A percentile compares a stretch with the other conserved stretches of the same genome.
These are phyloP conservation scores for Caloboletus firmus DNA, from an alignment of 1,284 basidiomycete species.

Conservation along the genomic window DNA sequence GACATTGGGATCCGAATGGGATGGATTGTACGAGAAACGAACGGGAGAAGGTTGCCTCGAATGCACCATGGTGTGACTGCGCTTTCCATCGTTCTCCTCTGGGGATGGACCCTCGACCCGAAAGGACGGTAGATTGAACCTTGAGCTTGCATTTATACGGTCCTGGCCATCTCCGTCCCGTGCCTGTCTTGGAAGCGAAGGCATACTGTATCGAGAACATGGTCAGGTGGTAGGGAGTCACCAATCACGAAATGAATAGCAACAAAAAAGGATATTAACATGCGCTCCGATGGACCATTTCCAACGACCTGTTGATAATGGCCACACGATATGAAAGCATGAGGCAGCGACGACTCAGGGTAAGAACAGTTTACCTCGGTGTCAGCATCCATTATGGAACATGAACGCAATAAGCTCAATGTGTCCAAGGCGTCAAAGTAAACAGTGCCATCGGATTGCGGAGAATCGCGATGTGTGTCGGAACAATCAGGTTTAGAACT, in stretches of 20 bases:
- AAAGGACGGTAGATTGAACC: conserved; percentile 23
- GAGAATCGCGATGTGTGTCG: conserved; percentile 1
- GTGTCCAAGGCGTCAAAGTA: conserved; percentile 29
- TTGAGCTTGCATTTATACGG: conserved; percentile 10
- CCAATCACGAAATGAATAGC: conserved; percentile 4
- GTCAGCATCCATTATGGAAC: conserved; percentile 3
- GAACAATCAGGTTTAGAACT: background rate
- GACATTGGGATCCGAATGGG: background rate
- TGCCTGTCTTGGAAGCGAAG: conserved; percentile 11
- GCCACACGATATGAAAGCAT: conserved; percentile 7
- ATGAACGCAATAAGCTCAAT: conserved; percentile 3
- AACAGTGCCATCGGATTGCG: conserved; percentile 18
- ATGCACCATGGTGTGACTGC: background rate
- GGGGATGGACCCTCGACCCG: conserved; percentile 21
- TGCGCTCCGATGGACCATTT: conserved; percentile 12
- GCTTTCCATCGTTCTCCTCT: background rate
- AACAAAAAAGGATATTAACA: conserved; percentile 20
- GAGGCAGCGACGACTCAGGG: background rate
- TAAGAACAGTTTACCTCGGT: conserved; percentile 9
- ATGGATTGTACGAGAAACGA: background rate
- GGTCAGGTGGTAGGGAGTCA: conserved; percentile 14
- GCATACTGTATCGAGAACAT: conserved; percentile 8
- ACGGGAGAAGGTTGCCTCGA: conserved; percentile 2
- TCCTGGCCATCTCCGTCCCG: background rate
- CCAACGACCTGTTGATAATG: conserved; percentile 12